A percentile compares a stretch with the other conserved stretches of the same genome.
Conservation (phyloP, 768 basidiomycete species). For the Rhodotorula graminis region DNA sequence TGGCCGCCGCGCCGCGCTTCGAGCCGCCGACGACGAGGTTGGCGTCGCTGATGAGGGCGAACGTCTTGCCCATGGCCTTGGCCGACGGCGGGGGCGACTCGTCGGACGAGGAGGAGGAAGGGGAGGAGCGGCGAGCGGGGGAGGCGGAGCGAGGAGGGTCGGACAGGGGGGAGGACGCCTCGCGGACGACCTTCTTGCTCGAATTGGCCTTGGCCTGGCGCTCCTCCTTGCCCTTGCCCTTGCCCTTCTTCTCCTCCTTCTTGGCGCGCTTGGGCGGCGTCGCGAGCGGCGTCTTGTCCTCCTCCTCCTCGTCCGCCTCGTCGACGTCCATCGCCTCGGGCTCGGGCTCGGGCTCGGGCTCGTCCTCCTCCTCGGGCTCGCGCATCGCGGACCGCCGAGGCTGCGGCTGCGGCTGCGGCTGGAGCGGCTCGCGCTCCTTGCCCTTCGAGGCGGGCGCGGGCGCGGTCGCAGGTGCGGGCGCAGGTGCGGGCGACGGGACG, state of each 20-base stretch:
- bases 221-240: slow-evolving; percentile 11
- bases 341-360: neutral
- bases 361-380: neutral
- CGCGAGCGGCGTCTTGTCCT: neutral
- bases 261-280: neutral
- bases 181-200: neutral
- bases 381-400: neutral
- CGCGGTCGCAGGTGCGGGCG: neutral
- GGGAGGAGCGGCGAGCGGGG: neutral
- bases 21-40: slow-evolving; percentile 16
- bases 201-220: neutral
- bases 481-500: neutral
- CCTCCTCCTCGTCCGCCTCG: neutral
- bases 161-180: neutral
- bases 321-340: slow-evolving; percentile 6
- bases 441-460: neutral
- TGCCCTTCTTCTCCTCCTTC: neutral
- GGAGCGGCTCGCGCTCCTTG: neutral
- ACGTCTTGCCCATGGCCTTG: slow-evolving; percentile 7
- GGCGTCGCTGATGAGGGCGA: slow-evolving; percentile 14
- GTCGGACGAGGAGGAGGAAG: neutral
- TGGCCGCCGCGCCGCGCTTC: slow-evolving; percentile 22
- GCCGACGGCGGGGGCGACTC: neutral
- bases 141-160: neutral
- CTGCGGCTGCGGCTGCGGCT: no score